A percentile compares a stretch with the other conserved stretches of the same genome.
Evolutionary conservation across 495 filamentous ascomycete species (phyloP).

Genomic region (Podospora pseudopauciseta): DNA sequence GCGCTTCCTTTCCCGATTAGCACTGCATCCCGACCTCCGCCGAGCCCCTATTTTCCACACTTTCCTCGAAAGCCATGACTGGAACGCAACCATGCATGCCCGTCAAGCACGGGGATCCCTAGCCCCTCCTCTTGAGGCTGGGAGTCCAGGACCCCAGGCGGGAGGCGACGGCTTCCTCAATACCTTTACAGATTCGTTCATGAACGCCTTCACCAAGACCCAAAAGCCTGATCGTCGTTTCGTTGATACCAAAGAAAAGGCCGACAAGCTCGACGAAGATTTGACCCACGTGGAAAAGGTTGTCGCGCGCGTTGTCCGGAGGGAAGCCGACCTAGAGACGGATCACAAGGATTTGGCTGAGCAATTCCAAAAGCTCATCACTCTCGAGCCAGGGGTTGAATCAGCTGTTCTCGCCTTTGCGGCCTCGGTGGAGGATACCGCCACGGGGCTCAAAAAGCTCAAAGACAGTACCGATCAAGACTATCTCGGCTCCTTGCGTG

Average conservation of each 20-base stretch:
- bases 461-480: slow-evolving; percentile 94
- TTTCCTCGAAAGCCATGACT: slow-evolving; percentile 89
- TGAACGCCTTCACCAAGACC: slow-evolving; percentile 95
- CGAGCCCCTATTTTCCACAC: slow-evolving; percentile 73
- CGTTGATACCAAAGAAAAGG: slow-evolving; percentile 87
- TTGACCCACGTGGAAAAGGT: slow-evolving; percentile 90
- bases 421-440: slow-evolving; percentile 77
- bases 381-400: slow-evolving; percentile 85
- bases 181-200: slow-evolving; percentile 89
- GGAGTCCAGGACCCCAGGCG: slow-evolving; percentile 18
- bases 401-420: slow-evolving; percentile 78
- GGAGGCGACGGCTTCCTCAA: slow-evolving; percentile 72
- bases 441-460: slow-evolving; percentile 65
- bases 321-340: slow-evolving; percentile 82
- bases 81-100: slow-evolving; percentile 90
- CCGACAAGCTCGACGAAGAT: slow-evolving; percentile 93
- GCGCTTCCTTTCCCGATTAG: slow-evolving; percentile 82
- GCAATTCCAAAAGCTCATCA: slow-evolving; percentile 89
- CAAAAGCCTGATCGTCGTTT: slow-evolving; percentile 94
- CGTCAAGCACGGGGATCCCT: slow-evolving; percentile 61
- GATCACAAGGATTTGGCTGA: slow-evolving; percentile 86
- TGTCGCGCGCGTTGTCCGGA: slow-evolving; percentile 79
- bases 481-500: slow-evolving; percentile 83
- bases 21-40: slow-evolving; percentile 87
- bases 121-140: slow-evolving; percentile 15